Base-by-base conservation (phyloP, 306 rosid genomes). In the Lablab purpureus region DNA sequence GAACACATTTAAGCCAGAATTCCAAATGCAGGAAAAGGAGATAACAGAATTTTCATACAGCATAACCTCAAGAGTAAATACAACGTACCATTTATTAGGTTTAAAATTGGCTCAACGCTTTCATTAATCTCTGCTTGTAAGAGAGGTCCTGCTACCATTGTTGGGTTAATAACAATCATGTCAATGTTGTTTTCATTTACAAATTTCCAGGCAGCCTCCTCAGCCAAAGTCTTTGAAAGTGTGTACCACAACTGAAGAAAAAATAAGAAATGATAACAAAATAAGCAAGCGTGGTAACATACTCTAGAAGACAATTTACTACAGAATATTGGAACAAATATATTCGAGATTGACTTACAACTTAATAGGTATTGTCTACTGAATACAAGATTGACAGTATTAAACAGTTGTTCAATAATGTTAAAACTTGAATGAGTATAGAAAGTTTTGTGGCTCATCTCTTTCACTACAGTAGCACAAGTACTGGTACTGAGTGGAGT, bases 371-470 rank as follows among this genome's bases (percentile, higher is more conserved):
- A 40, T 40, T 40, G 45, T 40, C 2, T 8, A 40, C 12, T 1
- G 1, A 36, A 36, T 36, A 36, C 7, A 37, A 6, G 8, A 6
- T 6, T 8, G 18, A 21, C 32, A 74, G 41, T 22, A 74, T 17
- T 56, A 60, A 81, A 34, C 64, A 54, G 60, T 43, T 28, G 37
- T 40, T 58, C 27, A 34, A 67, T 59, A 65, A 36, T 70, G n/a
- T 49, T 70, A 19, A 71, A 30, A 54, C n/a, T 27, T 34, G 21
- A 67, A 67, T 66, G 64, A 81, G 56, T 28, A 67, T 68, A 58
- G 17, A 67, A 34, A 71, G 59, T 49, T 63, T 50, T 36, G n/a
- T 80, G 25, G 34, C 23, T 6, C 32, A 47, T 23, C 49, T 11
- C 13, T 11, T 45, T 45, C 18, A 51, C 50, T 34, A 47, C 37